These are phyloP conservation scores for Phyllosticta citriasiana DNA, from an alignment of 2,329 filamentous ascomycete genomes.

Conservation along the genomic window DNA sequence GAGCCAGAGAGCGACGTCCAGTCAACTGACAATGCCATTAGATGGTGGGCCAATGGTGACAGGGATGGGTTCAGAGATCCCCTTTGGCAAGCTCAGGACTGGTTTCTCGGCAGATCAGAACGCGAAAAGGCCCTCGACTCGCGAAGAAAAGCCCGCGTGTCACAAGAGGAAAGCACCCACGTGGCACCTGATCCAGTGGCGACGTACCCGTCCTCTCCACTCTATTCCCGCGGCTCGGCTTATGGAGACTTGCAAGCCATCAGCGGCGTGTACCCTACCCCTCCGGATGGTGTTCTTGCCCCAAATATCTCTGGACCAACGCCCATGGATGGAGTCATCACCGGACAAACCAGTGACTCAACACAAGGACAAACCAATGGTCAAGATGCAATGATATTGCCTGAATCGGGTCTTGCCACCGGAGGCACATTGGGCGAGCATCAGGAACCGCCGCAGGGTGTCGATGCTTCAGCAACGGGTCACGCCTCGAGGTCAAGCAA, in stretches of 20 bases:
- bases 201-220: slow-evolving; percentile 26
- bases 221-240: slow-evolving; percentile 23
- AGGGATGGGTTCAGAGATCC: slow-evolving; percentile 25
- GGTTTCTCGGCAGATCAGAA: slow-evolving; percentile 26
- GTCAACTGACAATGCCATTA: background rate
- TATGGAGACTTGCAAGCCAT: slow-evolving; percentile 28
- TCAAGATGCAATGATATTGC: background rate
- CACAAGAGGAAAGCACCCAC: slow-evolving; percentile 41
- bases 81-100: slow-evolving; percentile 25
- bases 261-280: slow-evolving; percentile 31
- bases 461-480: background rate
- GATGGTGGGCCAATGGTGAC: slow-evolving; percentile 4
- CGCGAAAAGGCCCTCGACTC: slow-evolving; percentile 26
- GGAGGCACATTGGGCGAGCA: background rate
- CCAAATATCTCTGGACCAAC: slow-evolving; percentile 19
- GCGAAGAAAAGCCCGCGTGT: slow-evolving; percentile 33
- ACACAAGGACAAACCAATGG: background rate
- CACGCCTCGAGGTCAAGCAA: slow-evolving; percentile 9
- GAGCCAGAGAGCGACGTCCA: background rate
- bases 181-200: slow-evolving; percentile 21
- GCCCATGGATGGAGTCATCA: slow-evolving; percentile 4
- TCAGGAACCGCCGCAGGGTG: background rate
- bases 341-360: background rate
- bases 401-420: background rate
- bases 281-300: slow-evolving; percentile 26